Conservation (phyloP, 2,329 filamentous ascomycete species). For the Paraconiothyrium brasiliense region DNA sequence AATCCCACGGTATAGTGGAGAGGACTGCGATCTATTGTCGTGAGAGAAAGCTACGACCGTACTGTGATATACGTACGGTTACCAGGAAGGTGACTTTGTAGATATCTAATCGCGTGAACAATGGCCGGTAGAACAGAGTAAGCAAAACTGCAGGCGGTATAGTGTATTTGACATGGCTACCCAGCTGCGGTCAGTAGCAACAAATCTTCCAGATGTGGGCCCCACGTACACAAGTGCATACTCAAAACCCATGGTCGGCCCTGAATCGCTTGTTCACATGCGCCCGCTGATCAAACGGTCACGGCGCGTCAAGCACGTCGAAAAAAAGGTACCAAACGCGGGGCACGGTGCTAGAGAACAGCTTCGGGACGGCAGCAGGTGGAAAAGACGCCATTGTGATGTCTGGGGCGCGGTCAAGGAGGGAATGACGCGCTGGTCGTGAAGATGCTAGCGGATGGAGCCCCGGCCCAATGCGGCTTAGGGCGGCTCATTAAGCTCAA, state of each 20-base stretch:
- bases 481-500: conserved; percentile 27
- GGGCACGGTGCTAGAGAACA: conserved; percentile 30
- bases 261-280: conserved; percentile 21
- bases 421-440: neutral
- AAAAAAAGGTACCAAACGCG: conserved; percentile 29
- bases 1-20: conserved; percentile 79
- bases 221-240: conserved; percentile 69
- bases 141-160: conserved; percentile 70
- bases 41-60: conserved; percentile 29
- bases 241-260: conserved; percentile 64
- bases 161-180: conserved; percentile 72
- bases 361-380: conserved; percentile 26
- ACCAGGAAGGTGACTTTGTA: conserved; percentile 71
- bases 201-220: neutral
- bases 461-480: conserved; percentile 22
- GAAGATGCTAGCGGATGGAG: neutral
- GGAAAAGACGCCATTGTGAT: conserved; percentile 19
- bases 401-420: conserved; percentile 11
- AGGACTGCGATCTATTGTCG: conserved; percentile 65
- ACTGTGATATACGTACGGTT: conserved; percentile 46
- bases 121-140: conserved; percentile 67
- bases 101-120: conserved; percentile 69
- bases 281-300: conserved; percentile 14
- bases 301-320: conserved; percentile 24
- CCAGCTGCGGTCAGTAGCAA: conserved; percentile 5